Evolutionary conservation across 352 stramenopile species (phyloP).

Genomic region (Pythium angustatum): DNA sequence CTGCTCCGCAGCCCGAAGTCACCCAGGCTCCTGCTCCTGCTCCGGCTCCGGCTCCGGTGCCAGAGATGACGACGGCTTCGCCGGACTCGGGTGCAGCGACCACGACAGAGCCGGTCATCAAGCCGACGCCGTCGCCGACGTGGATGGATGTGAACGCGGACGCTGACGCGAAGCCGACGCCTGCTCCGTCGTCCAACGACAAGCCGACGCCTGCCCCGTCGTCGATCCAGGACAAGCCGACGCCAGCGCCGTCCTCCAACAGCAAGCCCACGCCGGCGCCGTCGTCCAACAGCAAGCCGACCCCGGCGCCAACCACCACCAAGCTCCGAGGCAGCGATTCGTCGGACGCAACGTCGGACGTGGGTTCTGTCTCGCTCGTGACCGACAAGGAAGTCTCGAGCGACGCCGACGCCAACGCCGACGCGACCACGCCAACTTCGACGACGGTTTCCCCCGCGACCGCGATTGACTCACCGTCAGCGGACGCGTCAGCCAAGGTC

Average conservation of each 20-base stretch:
- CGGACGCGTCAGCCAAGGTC: slow-evolving; percentile 5
- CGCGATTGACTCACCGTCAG: slow-evolving; percentile 1
- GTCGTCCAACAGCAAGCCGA: background rate
- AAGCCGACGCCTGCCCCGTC: slow-evolving; percentile 12
- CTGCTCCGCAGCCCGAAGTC: background rate
- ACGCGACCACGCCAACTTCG: background rate
- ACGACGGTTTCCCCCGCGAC: too few relatives aligned
- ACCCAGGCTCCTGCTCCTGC: background rate
- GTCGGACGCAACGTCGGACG: background rate
- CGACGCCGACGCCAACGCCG: background rate
- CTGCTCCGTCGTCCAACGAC: background rate
- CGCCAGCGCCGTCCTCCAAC: background rate
- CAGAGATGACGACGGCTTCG: background rate
- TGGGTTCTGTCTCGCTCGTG: slow-evolving; percentile 1
- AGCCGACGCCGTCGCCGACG: slow-evolving; percentile 10
- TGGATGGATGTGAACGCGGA: background rate
- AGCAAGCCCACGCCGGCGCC: slow-evolving; percentile 1
- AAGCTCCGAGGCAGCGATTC: background rate
- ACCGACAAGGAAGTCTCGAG: slow-evolving; percentile 2
- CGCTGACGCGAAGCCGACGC: background rate
- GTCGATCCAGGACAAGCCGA: slow-evolving; percentile 1
- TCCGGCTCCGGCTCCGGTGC: background rate
- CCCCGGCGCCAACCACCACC: slow-evolving; percentile 8
- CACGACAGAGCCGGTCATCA: slow-evolving; percentile 2
- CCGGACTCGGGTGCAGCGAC: slow-evolving; percentile 8